These are phyloP conservation scores for Neurospora pannonica DNA, from an alignment of 495 filamentous ascomycete species.

Conservation along the genomic window DNA sequence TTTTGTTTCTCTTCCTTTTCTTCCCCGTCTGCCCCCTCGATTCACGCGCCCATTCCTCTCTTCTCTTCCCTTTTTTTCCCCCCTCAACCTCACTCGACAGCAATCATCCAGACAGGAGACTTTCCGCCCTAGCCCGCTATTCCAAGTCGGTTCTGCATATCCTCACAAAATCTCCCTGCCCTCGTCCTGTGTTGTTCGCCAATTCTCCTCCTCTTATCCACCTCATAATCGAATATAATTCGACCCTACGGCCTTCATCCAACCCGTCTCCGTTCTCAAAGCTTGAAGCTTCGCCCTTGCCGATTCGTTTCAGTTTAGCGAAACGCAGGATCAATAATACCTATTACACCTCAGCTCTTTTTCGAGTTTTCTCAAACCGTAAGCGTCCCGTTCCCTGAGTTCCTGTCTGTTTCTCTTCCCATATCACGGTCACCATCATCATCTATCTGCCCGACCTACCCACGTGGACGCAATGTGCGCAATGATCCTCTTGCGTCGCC, in stretches of 20 bases:
- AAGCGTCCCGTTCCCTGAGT: not conserved
- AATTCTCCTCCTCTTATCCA: not conserved
- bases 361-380: not conserved
- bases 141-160: constrained; percentile 10
- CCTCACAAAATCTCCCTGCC: constrained; percentile 1
- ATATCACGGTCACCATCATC: not conserved
- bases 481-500: not conserved
- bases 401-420: not conserved
- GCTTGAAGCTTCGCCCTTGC: not conserved
- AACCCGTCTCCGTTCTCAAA: not conserved
- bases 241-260: not conserved
- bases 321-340: not conserved
- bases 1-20: constrained; percentile 7
- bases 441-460: not conserved
- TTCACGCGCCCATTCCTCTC: not conserved
- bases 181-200: constrained; percentile 27
- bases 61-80: constrained; percentile 10
- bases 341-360: not conserved
- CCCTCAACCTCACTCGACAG: constrained; percentile 27
- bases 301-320: not conserved
- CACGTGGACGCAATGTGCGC: not conserved
- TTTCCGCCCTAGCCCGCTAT: constrained; percentile 6
- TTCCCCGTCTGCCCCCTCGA: not conserved
- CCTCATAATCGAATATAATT: not conserved
- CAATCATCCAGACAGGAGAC: constrained; percentile 15